phyloP scores from a whole-genome alignment of 2,329 filamentous ascomycete species.

The Botryotinia globosa region DNA sequence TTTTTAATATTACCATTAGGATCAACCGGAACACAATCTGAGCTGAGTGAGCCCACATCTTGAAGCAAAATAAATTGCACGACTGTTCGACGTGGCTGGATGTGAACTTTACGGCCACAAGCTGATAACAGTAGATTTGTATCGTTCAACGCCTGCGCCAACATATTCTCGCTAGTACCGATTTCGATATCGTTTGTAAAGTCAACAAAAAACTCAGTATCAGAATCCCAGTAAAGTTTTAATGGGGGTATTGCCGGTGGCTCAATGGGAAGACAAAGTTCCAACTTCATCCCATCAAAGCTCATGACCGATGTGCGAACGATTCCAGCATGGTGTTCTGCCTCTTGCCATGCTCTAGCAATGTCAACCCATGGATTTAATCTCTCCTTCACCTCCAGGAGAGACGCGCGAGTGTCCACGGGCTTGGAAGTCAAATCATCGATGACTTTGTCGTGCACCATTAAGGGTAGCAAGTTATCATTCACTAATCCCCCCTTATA shows the following conservation, averaged over 20 bases:
- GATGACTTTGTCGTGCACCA: conserved; percentile 39
- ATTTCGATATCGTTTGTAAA: background rate
- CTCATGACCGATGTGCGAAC: background rate
- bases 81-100: conserved; percentile 25
- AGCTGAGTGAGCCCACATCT: background rate
- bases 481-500: conserved; percentile 71
- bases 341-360: conserved; percentile 43
- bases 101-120: conserved; percentile 29
- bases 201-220: conserved; percentile 25
- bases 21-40: background rate
- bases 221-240: conserved; percentile 34
- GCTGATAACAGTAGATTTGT: conserved; percentile 29
- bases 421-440: conserved; percentile 55
- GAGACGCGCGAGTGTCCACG: conserved; percentile 42
- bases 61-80: conserved; percentile 26
- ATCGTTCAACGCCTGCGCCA: conserved; percentile 22
- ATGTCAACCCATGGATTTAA: conserved; percentile 42
- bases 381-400: conserved; percentile 38
- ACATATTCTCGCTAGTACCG: background rate
- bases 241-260: conserved; percentile 29
- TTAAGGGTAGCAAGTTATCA: conserved; percentile 68
- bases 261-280: conserved; percentile 28
- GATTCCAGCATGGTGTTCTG: conserved; percentile 64
- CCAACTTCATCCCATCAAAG: conserved; percentile 22
- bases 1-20: background rate